Percentiles rank a stretch among this genome's conserved stretches.
Evolutionary conservation across 305 asterid genomes (phyloP).

Genomic region (Fraxinus albicans): DNA sequence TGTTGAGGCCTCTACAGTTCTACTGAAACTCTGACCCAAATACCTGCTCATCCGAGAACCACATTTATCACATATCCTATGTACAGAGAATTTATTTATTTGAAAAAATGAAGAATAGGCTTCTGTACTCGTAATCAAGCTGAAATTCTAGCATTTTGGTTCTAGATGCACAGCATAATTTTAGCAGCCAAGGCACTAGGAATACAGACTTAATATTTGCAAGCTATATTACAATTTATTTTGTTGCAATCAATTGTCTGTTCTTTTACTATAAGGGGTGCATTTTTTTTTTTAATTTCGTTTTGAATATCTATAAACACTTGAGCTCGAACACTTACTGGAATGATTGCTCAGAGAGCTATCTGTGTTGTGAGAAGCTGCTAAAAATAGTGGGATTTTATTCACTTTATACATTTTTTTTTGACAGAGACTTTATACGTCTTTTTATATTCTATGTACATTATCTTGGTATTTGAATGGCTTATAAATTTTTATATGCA

Average conservation of each 20-base stretch:
- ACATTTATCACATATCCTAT: background rate
- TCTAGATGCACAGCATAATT: background rate
- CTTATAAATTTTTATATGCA: background rate
- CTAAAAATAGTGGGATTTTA: background rate
- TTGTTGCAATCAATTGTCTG: background rate
- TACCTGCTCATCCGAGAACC: background rate
- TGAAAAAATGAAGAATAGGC: background rate
- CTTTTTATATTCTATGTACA: background rate
- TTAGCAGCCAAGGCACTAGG: background rate
- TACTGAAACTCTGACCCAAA: background rate
- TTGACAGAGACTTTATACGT: background rate
- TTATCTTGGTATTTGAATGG: background rate
- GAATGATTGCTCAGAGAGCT: background rate
- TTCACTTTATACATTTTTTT: background rate
- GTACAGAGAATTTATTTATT: background rate
- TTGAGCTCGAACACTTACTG: background rate
- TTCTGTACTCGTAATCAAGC: background rate
- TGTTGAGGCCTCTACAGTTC: background rate
- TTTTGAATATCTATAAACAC: background rate
- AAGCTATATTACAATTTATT: background rate
- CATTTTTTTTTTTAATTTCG: background rate
- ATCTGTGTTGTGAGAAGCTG: background rate
- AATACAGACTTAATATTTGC: background rate
- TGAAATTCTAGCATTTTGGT: background rate
- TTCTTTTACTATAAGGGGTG: background rate